Conservation (phyloP, 1,284 basidiomycete genomes). For the Pholiota adiposa region DNA sequence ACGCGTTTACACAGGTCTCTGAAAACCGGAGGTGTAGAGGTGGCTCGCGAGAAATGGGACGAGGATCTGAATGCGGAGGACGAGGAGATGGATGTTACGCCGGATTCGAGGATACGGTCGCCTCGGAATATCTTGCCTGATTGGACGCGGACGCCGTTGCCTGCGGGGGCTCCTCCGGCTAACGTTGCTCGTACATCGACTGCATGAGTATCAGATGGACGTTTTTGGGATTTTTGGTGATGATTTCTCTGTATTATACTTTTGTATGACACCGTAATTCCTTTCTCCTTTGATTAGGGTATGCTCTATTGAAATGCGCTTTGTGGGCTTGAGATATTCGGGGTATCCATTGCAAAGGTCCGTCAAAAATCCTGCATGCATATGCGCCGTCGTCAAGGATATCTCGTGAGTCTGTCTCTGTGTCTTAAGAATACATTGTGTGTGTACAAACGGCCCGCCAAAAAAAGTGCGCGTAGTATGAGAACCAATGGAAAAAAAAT, state of each 20-base stretch:
- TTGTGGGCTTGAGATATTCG: too few relatives aligned
- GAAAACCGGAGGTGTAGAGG: slow-evolving; percentile 84
- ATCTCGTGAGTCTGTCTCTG: not conserved
- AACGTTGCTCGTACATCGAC: slow-evolving; percentile 12
- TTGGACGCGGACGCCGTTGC: slow-evolving; percentile 74
- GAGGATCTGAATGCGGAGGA: slow-evolving; percentile 51
- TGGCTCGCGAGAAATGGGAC: slow-evolving; percentile 85
- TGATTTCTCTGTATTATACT: not conserved
- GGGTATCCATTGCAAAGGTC: too few relatives aligned
- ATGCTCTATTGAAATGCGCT: too few relatives aligned
- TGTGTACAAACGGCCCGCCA: slow-evolving; percentile 15
- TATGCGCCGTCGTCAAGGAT: not conserved
- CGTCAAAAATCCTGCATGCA: too few relatives aligned
- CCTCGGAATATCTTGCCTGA: slow-evolving; percentile 70
- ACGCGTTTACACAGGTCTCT: slow-evolving; percentile 47
- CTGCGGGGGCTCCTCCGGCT: slow-evolving; percentile 63
- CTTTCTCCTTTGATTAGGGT: too few relatives aligned
- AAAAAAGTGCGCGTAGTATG: slow-evolving; percentile 24
- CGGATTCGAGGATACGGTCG: slow-evolving; percentile 10
- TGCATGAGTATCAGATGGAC: not conserved
- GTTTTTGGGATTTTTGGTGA: not conserved
- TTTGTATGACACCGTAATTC: not conserved
- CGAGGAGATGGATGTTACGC: slow-evolving; percentile 42
- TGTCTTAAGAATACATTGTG: slow-evolving; percentile 22
- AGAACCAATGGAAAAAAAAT: slow-evolving; percentile 12